These are phyloP conservation scores for Oryza meridionalis DNA, from an alignment of 176 grass and related monocot genomes.

Conservation along the genomic window DNA sequence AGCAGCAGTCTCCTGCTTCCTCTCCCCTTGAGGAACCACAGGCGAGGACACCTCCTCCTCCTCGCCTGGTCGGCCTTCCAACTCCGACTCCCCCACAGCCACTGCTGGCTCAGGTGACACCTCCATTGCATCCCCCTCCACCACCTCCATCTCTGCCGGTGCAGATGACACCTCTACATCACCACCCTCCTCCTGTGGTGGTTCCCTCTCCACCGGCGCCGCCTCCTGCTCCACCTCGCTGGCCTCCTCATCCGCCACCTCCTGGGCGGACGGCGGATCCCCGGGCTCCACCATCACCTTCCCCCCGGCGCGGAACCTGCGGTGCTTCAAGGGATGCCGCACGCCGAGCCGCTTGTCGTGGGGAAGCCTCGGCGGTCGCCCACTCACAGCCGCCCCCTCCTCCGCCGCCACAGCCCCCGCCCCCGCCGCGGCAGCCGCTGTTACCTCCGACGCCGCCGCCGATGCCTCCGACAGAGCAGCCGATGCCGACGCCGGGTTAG, in stretches of 20 bases:
- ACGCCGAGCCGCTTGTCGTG: conserved; percentile 67
- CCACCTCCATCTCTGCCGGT: conserved; percentile 24
- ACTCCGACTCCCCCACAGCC: conserved; percentile 6
- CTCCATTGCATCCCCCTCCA: conserved; percentile 27
- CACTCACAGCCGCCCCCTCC: neutral
- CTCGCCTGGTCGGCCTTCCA: neutral
- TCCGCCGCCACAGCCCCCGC: neutral
- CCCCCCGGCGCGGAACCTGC: conserved; percentile 48
- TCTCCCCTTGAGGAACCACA: neutral
- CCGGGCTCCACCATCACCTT: conserved; percentile 70
- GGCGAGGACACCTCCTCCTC: conserved; percentile 35
- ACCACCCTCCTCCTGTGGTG: neutral
- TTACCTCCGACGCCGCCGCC: conserved; percentile 9
- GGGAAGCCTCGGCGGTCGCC: conserved; percentile 12
- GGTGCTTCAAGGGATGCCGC: conserved; percentile 65
- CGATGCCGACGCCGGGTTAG: conserved; percentile 22
- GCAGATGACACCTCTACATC: conserved; percentile 37
- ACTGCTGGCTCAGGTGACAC: conserved; percentile 19
- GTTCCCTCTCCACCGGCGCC: conserved; percentile 16
- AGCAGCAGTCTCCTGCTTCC: conserved; percentile 3
- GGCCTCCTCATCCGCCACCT: neutral
- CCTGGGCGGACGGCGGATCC: conserved; percentile 2
- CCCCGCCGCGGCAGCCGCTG: neutral
- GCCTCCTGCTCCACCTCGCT: conserved; percentile 47
- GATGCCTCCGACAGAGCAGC: conserved; percentile 33